Evolutionary conservation across 306 rosid genomes (phyloP), one percentile per base, ranked within the genome.

Genomic region (Castanea sativa): DNA sequence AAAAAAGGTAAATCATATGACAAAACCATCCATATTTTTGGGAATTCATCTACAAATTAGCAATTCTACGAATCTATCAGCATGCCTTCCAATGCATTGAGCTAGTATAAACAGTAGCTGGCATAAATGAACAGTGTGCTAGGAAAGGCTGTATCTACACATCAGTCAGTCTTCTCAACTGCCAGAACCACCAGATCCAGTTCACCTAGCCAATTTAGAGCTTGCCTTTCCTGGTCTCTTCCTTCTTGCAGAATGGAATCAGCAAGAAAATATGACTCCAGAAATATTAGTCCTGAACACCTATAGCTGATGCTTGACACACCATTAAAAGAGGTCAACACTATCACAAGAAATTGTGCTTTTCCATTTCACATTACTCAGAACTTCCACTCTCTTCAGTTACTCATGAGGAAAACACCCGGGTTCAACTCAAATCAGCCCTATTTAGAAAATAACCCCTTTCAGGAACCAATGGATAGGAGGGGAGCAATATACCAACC

Each of bases 401-500:
- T 65, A 16, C 71, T 32, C 25, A 32, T 2, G 71, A 43, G 49
- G 57, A 76, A 10, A 61, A 76, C 29, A 72, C 2, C 73, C 32
- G 53, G 57, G 23, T 64, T 75, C 53, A 41, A 51, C 71, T 35
- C 52, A 33, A 38, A 43, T 27, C 16, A 25, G 23, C 56, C 70
- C 35, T 35, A 25, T 14, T 4, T n/a, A 32, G 69, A 76, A 71
- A 41, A 38, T 29, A 73, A 15, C 49, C 21, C 43, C 70, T 49
- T 33, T 41, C 63, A 58, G 65, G 58, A 84, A 9, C 20, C 29
- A 59, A 30, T 58, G 2, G 23, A 70, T 19, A 2, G 53, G 53
- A 49, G 53, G 25, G 68, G n/a, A 2, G 53, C 18, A 32, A 76
- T 55, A 20, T 14, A 78, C 73, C 8, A 78, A 82, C 86, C 88